Percentiles rank a stretch among this genome's conserved stretches.
Conservation (phyloP, 2,329 filamentous ascomycete species). For the Cordyceps tenuipes region DNA sequence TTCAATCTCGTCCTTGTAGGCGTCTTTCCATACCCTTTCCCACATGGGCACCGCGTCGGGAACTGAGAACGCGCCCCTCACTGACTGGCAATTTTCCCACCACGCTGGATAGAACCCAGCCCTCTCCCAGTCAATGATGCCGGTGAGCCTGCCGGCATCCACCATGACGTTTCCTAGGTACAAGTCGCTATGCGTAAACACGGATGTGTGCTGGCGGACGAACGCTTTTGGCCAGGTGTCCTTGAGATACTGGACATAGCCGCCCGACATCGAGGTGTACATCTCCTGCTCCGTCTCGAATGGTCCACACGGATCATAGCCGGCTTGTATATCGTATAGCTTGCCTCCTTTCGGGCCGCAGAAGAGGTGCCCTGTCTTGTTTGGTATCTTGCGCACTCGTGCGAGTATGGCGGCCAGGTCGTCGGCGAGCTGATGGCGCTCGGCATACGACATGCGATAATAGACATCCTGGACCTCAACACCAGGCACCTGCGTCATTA, state of each 20-base stretch:
- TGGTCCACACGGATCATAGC: background rate
- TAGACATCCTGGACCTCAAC: background rate
- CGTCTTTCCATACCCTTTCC: no score
- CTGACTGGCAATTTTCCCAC: constrained; percentile 23
- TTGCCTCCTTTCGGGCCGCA: background rate
- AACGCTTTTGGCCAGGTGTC: background rate
- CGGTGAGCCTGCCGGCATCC: constrained; percentile 25
- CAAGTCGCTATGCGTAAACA: constrained; percentile 31
- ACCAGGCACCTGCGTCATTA: background rate
- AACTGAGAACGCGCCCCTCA: background rate
- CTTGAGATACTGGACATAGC: background rate
- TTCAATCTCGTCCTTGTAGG: no score
- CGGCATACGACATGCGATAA: background rate
- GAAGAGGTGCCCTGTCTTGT: background rate
- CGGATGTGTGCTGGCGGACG: background rate
- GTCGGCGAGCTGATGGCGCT: background rate
- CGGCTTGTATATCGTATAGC: background rate
- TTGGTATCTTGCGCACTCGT: background rate
- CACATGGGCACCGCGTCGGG: no score
- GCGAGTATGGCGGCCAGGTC: background rate
- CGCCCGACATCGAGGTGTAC: background rate
- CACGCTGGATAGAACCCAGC: constrained; percentile 31
- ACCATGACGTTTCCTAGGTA: constrained; percentile 31
- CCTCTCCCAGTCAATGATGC: constrained; percentile 32
- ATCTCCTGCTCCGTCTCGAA: background rate